Conservation (phyloP, 257 asterid species). For the Petunia secreta region DNA sequence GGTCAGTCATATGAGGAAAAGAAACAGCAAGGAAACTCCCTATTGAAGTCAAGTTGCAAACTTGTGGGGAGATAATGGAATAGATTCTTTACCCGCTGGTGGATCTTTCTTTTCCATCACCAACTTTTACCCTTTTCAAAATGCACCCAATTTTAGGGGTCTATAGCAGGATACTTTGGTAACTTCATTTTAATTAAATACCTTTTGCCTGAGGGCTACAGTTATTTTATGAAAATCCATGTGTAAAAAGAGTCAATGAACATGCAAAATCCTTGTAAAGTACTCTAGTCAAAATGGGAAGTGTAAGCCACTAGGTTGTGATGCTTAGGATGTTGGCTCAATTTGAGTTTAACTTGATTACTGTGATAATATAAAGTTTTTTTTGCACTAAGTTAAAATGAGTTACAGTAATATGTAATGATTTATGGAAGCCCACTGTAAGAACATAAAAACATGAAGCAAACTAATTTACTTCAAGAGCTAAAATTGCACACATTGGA, state of each 20-base stretch:
- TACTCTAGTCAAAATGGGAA: slow-evolving; percentile 41
- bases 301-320: slow-evolving; percentile 30
- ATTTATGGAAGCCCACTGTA: no score
- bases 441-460: no score
- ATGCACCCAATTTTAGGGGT: slow-evolving; percentile 18
- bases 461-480: no score
- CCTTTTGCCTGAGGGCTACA: neutral
- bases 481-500: no score
- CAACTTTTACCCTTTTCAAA: neutral
- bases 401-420: no score
- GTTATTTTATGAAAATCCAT: slow-evolving; percentile 50
- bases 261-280: slow-evolving; percentile 59
- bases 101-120: slow-evolving; percentile 28
- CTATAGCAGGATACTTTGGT: slow-evolving; percentile 20
- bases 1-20: slow-evolving; percentile 33
- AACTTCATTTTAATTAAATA: neutral
- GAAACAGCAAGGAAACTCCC: slow-evolving; percentile 54
- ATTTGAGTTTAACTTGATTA: neutral
- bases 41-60: slow-evolving; percentile 27
- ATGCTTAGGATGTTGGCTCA: neutral
- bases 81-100: slow-evolving; percentile 47
- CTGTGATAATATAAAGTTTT: no score
- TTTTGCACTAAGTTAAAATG: neutral
- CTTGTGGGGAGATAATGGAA: slow-evolving; percentile 31
- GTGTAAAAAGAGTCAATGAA: slow-evolving; percentile 57